Base-by-base conservation (phyloP, 768 basidiomycete genomes). In the Podaxis sp. region DNA sequence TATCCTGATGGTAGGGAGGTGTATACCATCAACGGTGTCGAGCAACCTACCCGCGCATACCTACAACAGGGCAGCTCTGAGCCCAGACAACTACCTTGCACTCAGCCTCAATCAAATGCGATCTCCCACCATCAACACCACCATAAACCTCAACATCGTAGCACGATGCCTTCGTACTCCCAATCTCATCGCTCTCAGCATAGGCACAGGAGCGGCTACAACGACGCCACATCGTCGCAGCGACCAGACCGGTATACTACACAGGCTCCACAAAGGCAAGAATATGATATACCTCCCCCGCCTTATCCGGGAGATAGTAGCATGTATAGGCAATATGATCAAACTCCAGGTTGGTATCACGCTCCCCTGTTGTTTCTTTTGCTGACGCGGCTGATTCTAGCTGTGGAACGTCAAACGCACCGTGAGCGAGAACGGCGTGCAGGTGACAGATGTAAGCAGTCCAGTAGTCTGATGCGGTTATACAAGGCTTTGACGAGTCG, bases 371-470 rank as follows among this genome's bases (percentile, higher is more conserved):
- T 54, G 13, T 23, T 21, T 9, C 37, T 9, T 44, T 18, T 18
- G 28, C 36, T 54, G 52, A 54, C 21, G 21, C 18, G 4, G 16
- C 25, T 25, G 10, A 37, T n/a, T 38, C 37, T 16, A 54, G 52
- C 36, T 23, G 11, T 6, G 16, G 52, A 54, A 23, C 52, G 37
- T 21, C 52, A 21, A 37, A 21, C 4, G 10, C 25, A 37, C 5
- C 52, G 37, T 18, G 52, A 38, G 14, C 35, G 52, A 14, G 47
- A 48, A 21, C 47, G 47, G 25, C 23, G 23, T 21, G 13, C 90
- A 91, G 71, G 85, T 89, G 0, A 90, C 90, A 23, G 89, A 92
- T 76, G 84, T 92, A 35, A 91, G 91, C 38, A 10, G 90, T 90
- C 66, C 50, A 18, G n/a, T 44, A 13, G 64, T 53, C 6, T 10